Evolutionary conservation across 2,329 filamentous ascomycete species (phyloP).

Genomic region (Periglandula ipomoeae): DNA sequence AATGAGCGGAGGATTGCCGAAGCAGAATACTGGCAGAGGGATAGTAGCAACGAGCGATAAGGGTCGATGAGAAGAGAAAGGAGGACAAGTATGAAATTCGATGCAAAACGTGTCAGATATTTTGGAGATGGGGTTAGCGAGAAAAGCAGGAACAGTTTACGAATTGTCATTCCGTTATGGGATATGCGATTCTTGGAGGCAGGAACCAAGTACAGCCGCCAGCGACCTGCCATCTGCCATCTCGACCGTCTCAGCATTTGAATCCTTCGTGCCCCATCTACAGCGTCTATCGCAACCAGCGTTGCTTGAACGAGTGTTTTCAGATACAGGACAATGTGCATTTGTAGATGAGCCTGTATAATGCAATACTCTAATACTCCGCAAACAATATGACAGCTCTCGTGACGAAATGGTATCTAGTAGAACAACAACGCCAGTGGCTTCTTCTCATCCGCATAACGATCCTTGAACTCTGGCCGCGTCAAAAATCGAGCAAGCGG

Average conservation of each 20-base stretch:
- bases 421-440: conserved; percentile 57
- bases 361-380: not conserved
- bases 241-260: not conserved
- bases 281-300: no score
- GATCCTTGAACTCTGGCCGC: conserved; percentile 59
- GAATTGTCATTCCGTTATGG: not conserved
- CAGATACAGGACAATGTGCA: no score
- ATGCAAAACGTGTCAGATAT: not conserved
- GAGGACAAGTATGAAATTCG: not conserved
- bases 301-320: no score
- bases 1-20: conserved; percentile 18
- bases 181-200: not conserved
- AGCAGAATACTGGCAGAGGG: conserved; percentile 12
- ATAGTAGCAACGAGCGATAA: conserved; percentile 14
- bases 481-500: conserved; percentile 69
- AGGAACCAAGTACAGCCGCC: not conserved
- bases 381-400: not conserved
- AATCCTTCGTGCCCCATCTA: no score
- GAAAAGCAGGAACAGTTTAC: not conserved
- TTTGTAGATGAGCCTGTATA: no score
- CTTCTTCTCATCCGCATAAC: conserved; percentile 52
- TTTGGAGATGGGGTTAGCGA: conserved; percentile 3
- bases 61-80: conserved; percentile 9
- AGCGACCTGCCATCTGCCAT: not conserved
- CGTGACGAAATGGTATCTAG: conserved; percentile 23